Evolutionary conservation across 805 yeast genomes (phyloP).

Genomic region (Saccharomyces paradoxus): DNA sequence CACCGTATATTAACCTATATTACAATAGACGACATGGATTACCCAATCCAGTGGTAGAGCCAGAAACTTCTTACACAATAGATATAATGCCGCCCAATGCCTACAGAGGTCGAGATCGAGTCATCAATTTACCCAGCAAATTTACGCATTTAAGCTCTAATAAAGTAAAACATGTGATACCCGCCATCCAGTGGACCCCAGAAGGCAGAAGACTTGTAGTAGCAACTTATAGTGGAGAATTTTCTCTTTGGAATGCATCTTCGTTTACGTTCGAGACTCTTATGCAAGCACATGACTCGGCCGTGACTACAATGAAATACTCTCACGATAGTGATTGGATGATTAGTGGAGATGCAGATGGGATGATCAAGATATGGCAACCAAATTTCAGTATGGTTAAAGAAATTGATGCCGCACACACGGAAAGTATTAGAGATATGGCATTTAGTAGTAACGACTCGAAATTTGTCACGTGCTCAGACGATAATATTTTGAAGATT

Average conservation of each 20-base stretch:
- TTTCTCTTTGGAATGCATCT: slow-evolving; percentile 93
- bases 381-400: slow-evolving; percentile 95
- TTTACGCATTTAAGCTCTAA: slow-evolving; percentile 87
- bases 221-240: slow-evolving; percentile 89
- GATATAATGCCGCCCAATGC: slow-evolving; percentile 28
- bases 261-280: slow-evolving; percentile 93
- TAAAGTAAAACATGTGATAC: slow-evolving; percentile 85
- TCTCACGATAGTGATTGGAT: slow-evolving; percentile 93
- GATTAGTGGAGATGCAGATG: slow-evolving; percentile 88
- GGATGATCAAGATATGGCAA: slow-evolving; percentile 91
- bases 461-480: slow-evolving; percentile 89
- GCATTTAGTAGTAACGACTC: slow-evolving; percentile 86
- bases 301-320: slow-evolving; percentile 71
- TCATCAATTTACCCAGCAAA: slow-evolving; percentile 63
- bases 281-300: slow-evolving; percentile 96
- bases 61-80: slow-evolving; percentile 25
- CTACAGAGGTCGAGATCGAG: slow-evolving; percentile 15
- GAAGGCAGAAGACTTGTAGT: slow-evolving; percentile 87
- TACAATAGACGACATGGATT: slow-evolving; percentile 25
- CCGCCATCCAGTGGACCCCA: slow-evolving; percentile 92
- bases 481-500: slow-evolving; percentile 80
- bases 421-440: slow-evolving; percentile 77
- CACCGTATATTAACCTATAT: slow-evolving; percentile 24
- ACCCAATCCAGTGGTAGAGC: slow-evolving; percentile 21
- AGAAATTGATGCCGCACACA: slow-evolving; percentile 41